phyloP scores from a whole-genome alignment of 768 basidiomycete species.

The Megacollybia marginata region DNA sequence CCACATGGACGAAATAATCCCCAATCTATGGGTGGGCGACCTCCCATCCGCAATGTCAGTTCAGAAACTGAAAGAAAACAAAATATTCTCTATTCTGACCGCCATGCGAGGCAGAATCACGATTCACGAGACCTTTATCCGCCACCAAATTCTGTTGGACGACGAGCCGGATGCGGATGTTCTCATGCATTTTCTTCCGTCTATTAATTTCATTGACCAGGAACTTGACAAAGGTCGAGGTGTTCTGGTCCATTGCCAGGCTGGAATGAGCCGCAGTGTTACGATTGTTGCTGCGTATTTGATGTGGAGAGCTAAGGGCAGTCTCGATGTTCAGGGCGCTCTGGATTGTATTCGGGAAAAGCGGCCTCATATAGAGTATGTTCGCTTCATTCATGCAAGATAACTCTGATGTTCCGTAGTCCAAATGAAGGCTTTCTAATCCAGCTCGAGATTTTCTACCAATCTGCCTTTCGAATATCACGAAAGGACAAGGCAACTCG shows the following conservation, averaged over 20 bases:
- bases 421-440: slow-evolving; percentile 81
- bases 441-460: slow-evolving; percentile 76
- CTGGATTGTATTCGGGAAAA: slow-evolving; percentile 59
- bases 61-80: slow-evolving; percentile 51
- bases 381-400: slow-evolving; percentile 3
- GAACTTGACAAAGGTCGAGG: slow-evolving; percentile 70
- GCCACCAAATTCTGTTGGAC: slow-evolving; percentile 73
- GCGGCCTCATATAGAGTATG: slow-evolving; percentile 69
- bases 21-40: slow-evolving; percentile 82
- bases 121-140: slow-evolving; percentile 72
- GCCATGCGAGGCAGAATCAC: slow-evolving; percentile 65
- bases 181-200: slow-evolving; percentile 67
- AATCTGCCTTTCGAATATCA: slow-evolving; percentile 62
- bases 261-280: slow-evolving; percentile 81
- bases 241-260: slow-evolving; percentile 86
- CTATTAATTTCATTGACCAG: slow-evolving; percentile 76
- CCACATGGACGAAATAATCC: slow-evolving; percentile 71
- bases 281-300: slow-evolving; percentile 85
- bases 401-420: slow-evolving; percentile 29
- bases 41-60: slow-evolving; percentile 61
- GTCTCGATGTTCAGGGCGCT: slow-evolving; percentile 48
- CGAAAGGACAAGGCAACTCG: slow-evolving; percentile 62
- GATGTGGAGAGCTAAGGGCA: slow-evolving; percentile 60
- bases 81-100: slow-evolving; percentile 70
- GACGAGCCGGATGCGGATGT: slow-evolving; percentile 73